Base-by-base conservation (phyloP, 257 asterid species). In the Penstemon barbatus region DNA sequence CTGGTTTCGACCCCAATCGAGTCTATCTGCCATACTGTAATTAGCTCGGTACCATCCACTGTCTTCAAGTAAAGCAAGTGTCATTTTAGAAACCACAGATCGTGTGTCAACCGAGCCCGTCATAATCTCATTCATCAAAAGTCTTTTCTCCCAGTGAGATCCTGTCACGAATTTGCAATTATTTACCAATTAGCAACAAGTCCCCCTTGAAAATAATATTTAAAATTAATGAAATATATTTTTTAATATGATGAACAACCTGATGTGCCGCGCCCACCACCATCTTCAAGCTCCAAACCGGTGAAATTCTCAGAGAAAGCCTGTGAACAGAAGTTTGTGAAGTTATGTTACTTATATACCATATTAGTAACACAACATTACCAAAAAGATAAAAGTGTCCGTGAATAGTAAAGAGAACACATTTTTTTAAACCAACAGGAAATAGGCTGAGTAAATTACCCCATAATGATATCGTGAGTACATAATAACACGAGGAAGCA, bases 231-330 rank as follows among this genome's bases (percentile, higher is more conserved):
- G 69, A 40, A 48, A 62, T 25, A 38, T n/a, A 57, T 10, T 42
- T 50, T 8, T 4, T 37, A 59, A 60, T 50, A 64, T 38, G 55
- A 68, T 9, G 56, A 75, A 75, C 53, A 63, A 86, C 98, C 98
- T 80, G 98, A 89, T 68, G 98, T 92, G 65, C 98, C 98, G 33
- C 98, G 96, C 50, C 98, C 98, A 46, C 98, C 98, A 54, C 98
- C 98, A 79, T 92, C 98, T 87, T 92, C 98, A 66, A 92, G 89
- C 86, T 92, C 98, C 78, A 92, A 81, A 66, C 98, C 98, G 69
- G 96, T 92, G 79, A 92, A 84, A 84, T 92, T 92, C 78, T 78
- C 89, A 11, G 96, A 92, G 85, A 89, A 92, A 25, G 97, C 95
- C 98, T 92, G 85, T 43, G 38, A 75, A 58, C 39, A 46, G 40